A percentile compares a stretch with the other conserved stretches of the same genome.
These are phyloP conservation scores for Pinus albicaulis DNA, from an alignment of 75 land plant genomes.

Conservation along the genomic window DNA sequence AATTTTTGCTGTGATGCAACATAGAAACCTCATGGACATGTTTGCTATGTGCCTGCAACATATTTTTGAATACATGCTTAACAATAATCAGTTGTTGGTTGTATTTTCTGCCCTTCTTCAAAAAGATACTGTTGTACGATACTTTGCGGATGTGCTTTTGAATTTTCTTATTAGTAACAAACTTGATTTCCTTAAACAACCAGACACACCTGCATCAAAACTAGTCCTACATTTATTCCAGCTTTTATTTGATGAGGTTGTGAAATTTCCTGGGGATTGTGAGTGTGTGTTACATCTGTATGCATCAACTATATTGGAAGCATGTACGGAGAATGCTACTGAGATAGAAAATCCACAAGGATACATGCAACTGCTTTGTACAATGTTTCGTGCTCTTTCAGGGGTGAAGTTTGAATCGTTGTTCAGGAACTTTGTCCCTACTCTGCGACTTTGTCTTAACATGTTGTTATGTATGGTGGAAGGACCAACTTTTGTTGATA, in stretches of 20 bases:
- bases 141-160: constrained; percentile 93
- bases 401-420: constrained; percentile 88
- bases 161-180: constrained; percentile 84
- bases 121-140: constrained; percentile 67
- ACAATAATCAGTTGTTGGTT: constrained; percentile 72
- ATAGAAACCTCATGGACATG: constrained; percentile 98
- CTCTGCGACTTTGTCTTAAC: constrained; percentile 85
- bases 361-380: constrained; percentile 88
- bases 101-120: constrained; percentile 86
- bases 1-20: constrained; percentile 91
- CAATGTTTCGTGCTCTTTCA: constrained; percentile 84
- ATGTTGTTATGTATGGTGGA: constrained; percentile 96
- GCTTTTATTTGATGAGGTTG: constrained; percentile 73
- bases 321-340: constrained; percentile 87
- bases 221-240: constrained; percentile 95
- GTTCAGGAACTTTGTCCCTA: constrained; percentile 78
- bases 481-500: constrained; percentile 92
- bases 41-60: constrained; percentile 94
- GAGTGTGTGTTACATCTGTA: constrained; percentile 95
- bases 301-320: constrained; percentile 88
- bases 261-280: constrained; percentile 82
- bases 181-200: constrained; percentile 87
- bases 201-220: constrained; percentile 88
- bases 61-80: constrained; percentile 92
- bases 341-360: constrained; percentile 96